Percentiles rank a stretch among this genome's conserved stretches.
These are phyloP conservation scores for Serendipita sp. DNA, from an alignment of 1,284 basidiomycete species.

Conservation along the genomic window DNA sequence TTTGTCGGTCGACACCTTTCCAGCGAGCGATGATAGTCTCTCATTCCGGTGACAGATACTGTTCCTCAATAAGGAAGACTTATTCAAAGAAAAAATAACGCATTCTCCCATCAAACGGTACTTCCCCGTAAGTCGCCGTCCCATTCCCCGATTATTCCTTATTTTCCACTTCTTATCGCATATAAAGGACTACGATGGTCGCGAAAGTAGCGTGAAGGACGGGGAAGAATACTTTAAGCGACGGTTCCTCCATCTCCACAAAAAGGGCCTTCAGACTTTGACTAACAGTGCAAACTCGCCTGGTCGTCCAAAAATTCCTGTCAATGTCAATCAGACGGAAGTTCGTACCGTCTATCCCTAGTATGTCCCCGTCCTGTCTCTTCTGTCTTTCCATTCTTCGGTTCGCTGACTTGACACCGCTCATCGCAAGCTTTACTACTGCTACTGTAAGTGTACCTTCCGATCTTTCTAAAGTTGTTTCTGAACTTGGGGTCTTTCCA, in stretches of 20 bases:
- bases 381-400: conserved; percentile 2
- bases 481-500: neutral
- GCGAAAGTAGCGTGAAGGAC: conserved; percentile 42
- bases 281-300: neutral
- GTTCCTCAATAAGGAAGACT: conserved; percentile 83
- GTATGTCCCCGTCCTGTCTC: conserved; percentile 31
- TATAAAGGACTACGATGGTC: neutral
- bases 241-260: conserved; percentile 69
- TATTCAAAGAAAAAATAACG: conserved; percentile 71
- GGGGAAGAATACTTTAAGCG: conserved; percentile 85
- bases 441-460: conserved; percentile 43
- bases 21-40: neutral
- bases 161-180: too few relatives aligned
- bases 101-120: conserved; percentile 72
- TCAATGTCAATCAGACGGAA: conserved; percentile 32
- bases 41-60: conserved; percentile 46
- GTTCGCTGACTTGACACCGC: neutral
- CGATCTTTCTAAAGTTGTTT: neutral
- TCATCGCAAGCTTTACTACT: conserved; percentile 58
- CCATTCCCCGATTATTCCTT: neutral
- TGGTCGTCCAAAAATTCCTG: neutral
- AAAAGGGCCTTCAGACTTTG: conserved; percentile 49
- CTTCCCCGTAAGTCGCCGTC: conserved; percentile 37
- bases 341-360: conserved; percentile 85
- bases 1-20: conserved; percentile 44